A percentile compares a stretch with the other conserved stretches of the same genome.
Evolutionary conservation across 2,329 filamentous ascomycete species (phyloP).

Genomic region (Dichotomopilus funicola): DNA sequence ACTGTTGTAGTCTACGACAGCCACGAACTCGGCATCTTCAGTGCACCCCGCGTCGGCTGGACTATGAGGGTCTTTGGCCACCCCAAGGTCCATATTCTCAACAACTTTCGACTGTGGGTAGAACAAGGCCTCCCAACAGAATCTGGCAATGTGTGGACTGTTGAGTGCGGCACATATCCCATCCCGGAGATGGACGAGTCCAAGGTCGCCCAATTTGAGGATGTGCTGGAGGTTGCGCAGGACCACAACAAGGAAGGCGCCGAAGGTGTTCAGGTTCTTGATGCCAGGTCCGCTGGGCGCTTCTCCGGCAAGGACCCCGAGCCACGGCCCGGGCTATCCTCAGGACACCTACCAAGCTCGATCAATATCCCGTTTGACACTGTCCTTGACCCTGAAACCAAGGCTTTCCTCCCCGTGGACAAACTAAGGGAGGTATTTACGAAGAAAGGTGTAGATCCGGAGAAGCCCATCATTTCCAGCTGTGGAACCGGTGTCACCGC

Average conservation of each 20-base stretch:
- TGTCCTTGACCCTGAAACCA: slow-evolving; percentile 75
- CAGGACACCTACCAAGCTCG: slow-evolving; percentile 86
- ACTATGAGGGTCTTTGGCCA: slow-evolving; percentile 89
- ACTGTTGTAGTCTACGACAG: slow-evolving; percentile 91
- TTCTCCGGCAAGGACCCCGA: slow-evolving; percentile 81
- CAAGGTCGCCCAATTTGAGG: slow-evolving; percentile 73
- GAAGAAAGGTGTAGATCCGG: slow-evolving; percentile 70
- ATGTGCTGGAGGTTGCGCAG: slow-evolving; percentile 69
- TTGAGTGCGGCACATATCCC: slow-evolving; percentile 59
- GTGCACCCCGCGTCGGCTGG: slow-evolving; percentile 89
- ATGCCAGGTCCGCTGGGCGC: slow-evolving; percentile 73
- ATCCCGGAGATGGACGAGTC: slow-evolving; percentile 52
- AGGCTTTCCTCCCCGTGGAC: slow-evolving; percentile 66
- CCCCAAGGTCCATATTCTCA: slow-evolving; percentile 76
- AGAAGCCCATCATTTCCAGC: slow-evolving; percentile 74
- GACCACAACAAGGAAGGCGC: slow-evolving; percentile 76
- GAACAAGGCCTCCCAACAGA: slow-evolving; percentile 76
- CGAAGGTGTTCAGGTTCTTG: slow-evolving; percentile 79
- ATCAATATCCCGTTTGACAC: slow-evolving; percentile 74
- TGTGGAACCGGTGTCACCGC: slow-evolving; percentile 96
- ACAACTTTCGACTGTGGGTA: slow-evolving; percentile 95
- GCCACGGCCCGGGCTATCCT: slow-evolving; percentile 76
- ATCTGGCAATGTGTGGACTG: slow-evolving; percentile 64
- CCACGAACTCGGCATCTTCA: slow-evolving; percentile 87
- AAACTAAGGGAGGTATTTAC: slow-evolving; percentile 71